Evolutionary conservation across 768 basidiomycete genomes (phyloP).

Genomic region (Gymnopilus dilepis): DNA sequence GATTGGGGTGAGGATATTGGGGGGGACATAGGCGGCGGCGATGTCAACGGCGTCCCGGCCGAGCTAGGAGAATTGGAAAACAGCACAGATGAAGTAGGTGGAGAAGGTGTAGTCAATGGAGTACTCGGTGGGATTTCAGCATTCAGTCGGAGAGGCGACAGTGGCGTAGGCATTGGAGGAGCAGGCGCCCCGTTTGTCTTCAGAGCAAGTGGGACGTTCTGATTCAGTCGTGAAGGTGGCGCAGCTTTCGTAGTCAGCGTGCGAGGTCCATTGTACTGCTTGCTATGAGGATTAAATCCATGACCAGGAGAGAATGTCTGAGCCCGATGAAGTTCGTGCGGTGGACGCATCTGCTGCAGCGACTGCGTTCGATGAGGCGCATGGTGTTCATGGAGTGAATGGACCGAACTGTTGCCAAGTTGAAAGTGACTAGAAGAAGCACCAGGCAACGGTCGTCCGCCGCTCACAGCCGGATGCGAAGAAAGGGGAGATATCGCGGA

Average conservation of each 20-base stretch:
- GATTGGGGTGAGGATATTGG: conserved; percentile 16
- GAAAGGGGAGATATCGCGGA: not conserved
- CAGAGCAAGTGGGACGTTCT: not conserved
- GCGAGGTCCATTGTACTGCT: conserved; percentile 10
- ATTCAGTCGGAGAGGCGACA: conserved; percentile 16
- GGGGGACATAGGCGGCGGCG: conserved; percentile 17
- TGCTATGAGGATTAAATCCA: not conserved
- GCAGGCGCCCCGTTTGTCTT: not conserved
- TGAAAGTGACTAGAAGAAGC: not conserved
- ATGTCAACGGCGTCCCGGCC: conserved; percentile 7
- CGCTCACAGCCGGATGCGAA: not conserved
- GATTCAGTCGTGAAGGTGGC: conserved; percentile 15
- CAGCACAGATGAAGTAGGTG: conserved; percentile 23
- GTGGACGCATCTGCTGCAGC: conserved; percentile 11
- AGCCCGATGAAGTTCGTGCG: conserved; percentile 11
- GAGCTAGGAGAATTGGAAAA: conserved; percentile 21
- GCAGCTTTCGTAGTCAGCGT: conserved; percentile 25
- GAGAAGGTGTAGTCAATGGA: conserved; percentile 11
- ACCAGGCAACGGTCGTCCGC: not conserved
- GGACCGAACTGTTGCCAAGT: not conserved
- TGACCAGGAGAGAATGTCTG: conserved; percentile 13
- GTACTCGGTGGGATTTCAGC: conserved; percentile 2
- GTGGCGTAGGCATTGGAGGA: conserved; percentile 3
- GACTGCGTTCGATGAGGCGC: conserved; percentile 21
- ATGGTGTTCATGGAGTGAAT: not conserved